phyloP scores from a whole-genome alignment of 495 filamentous ascomycete genomes.

The Aspergillus homomorphus region DNA sequence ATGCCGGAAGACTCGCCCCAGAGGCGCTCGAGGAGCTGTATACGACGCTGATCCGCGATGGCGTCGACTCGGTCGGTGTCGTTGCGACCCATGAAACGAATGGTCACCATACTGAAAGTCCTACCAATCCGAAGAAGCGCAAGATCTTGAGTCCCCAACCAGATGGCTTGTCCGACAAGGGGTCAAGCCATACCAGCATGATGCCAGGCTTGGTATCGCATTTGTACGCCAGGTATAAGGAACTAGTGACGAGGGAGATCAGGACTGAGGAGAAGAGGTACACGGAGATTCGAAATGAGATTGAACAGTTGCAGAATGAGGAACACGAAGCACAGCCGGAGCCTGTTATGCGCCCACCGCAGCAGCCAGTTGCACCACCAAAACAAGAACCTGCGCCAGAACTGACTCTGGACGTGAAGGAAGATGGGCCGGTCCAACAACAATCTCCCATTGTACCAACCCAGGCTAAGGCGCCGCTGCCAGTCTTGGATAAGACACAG shows the following conservation, averaged over 20 bases:
- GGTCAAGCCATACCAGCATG: constrained; percentile 58
- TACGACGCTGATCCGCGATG: constrained; percentile 70
- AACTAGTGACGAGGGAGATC: constrained; percentile 64
- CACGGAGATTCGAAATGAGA: constrained; percentile 60
- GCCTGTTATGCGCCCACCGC: constrained; percentile 7
- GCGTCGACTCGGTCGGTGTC: constrained; percentile 42
- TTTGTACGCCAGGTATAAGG: constrained; percentile 71
- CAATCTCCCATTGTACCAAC: constrained; percentile 2
- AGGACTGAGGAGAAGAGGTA: constrained; percentile 69
- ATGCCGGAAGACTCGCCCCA: constrained; percentile 68
- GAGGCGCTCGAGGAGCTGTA: constrained; percentile 78
- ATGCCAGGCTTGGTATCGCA: constrained; percentile 66
- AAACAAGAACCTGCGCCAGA: constrained; percentile 27
- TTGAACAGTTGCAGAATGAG: constrained; percentile 63
- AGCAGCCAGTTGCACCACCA: constrained; percentile 19
- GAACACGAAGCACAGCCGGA: constrained; percentile 43
- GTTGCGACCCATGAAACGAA: constrained; percentile 20
- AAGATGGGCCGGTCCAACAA: constrained; percentile 19
- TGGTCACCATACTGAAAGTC: constrained; percentile 28
- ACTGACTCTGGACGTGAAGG: constrained; percentile 35
- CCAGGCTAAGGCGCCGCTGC: neutral
- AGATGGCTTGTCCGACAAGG: constrained; percentile 59
- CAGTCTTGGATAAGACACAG: neutral
- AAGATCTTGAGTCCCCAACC: constrained; percentile 65
- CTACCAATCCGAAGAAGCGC: constrained; percentile 62